Base-by-base conservation (phyloP, 176 grass and related monocot species). In the Eremochloa ophiuroides region DNA sequence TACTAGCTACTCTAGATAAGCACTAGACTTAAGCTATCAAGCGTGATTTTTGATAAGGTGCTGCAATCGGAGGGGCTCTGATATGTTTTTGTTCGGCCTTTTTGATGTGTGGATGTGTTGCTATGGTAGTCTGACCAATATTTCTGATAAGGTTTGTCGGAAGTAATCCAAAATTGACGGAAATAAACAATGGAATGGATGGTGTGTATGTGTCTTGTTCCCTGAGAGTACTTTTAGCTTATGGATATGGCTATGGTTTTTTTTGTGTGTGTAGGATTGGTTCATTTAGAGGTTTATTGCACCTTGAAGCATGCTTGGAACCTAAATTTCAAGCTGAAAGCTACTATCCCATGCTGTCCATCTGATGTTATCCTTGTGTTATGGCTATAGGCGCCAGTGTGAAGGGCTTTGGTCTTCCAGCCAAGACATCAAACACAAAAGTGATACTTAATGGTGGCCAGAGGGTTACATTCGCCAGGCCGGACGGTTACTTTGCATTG, bases 401-500 rank as follows among this genome's bases (percentile, higher is more conserved):
- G 20, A 94, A 89, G 85, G 87, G 86, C 48, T 88, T 90, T 91
- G 87, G 86, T 85, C 84, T 88, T 86, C 81, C 91, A 79, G 53
- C 83, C 60, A 99, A 99, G 86, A 85, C 77, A 58, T 77, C 88
- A 61, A 89, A 93, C 64, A 91, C 84, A 30, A 93, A 95, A 88
- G 87, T 99, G 27, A 90, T 95, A 91, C 93, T 99, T 82, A 99
- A 99, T 88, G 93, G 96, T 64, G 93, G 93, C 84, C 96, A 95
- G 73, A 88, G 83, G 75, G 85, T 95, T 88, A 93, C 88, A 25
- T 95, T 90, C 61, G 76, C 86, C 64, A 86, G 93, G 82, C 91
- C 93, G 71, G 96, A 99, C 80, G 93, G 96, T 69, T 99, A 95
- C 87, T 99, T 99, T 83, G 77, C 93, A 83, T 99, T 99, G 96